These are phyloP conservation scores for Spizellomyces sp. DNA, from an alignment of 192 early-diverging fungal genomes.

Conservation along the genomic window DNA sequence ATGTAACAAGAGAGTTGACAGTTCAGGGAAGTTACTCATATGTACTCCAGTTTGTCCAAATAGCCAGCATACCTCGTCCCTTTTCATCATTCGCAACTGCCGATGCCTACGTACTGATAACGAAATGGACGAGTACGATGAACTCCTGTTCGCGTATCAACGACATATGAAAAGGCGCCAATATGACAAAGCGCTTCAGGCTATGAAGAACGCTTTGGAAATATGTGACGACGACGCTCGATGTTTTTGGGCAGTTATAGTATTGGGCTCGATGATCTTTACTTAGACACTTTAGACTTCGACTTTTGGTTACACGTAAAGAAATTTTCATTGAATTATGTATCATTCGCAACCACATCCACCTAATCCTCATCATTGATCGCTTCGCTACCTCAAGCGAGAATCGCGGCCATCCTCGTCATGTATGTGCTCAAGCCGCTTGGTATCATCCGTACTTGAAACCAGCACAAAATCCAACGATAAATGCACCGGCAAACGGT, in stretches of 20 bases:
- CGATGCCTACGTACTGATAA: constrained; percentile 18
- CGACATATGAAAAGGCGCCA: constrained; percentile 2
- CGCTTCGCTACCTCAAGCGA: too few relatives aligned
- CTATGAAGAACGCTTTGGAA: constrained; percentile 7
- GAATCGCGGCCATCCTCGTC: too few relatives aligned
- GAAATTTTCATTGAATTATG: too few relatives aligned
- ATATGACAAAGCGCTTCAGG: constrained; percentile 1
- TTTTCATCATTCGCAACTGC: constrained; percentile 10
- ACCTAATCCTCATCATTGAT: too few relatives aligned
- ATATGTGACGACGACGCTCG: constrained; percentile 26
- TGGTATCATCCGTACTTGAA: constrained; percentile 14
- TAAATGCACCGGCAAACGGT: constrained; percentile 26
- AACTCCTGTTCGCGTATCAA: constrained; percentile 18
- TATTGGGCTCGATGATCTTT: too few relatives aligned
- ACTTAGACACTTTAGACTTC: too few relatives aligned
- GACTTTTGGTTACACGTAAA: too few relatives aligned
- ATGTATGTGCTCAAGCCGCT: too few relatives aligned
- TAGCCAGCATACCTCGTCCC: not conserved
- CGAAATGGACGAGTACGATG: constrained; percentile 21
- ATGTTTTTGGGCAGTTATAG: too few relatives aligned
- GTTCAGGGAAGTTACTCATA: constrained; percentile 1
- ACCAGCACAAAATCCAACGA: constrained; percentile 28
- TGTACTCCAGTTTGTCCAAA: constrained; percentile 10
- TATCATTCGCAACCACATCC: too few relatives aligned
- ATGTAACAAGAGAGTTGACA: not conserved